Conservation (phyloP, 208 protist genomes). For the Novymonas esmeraldas region DNA sequence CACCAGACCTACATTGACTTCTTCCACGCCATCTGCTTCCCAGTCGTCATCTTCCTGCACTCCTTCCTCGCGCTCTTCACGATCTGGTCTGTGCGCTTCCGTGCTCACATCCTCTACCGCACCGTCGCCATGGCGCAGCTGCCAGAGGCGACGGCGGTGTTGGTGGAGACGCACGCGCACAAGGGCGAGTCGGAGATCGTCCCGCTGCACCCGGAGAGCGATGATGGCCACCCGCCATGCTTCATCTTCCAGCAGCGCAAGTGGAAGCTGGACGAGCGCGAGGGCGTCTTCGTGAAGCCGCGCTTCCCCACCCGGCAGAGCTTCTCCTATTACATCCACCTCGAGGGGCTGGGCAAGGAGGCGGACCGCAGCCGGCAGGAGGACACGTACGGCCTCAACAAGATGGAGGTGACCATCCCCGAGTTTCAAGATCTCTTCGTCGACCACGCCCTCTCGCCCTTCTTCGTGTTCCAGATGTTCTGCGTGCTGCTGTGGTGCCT, state of each 20-base stretch:
- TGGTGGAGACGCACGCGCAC: conserved; percentile 77
- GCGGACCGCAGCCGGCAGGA: conserved; percentile 50
- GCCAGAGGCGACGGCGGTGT: conserved; percentile 62
- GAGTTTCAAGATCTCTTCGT: conserved; percentile 95
- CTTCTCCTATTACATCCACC: conserved; percentile 79
- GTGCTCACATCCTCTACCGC: conserved; percentile 64
- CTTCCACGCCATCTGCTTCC: conserved; percentile 85
- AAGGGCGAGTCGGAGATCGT: conserved; percentile 90
- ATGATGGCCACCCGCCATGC: conserved; percentile 59
- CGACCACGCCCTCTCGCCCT: conserved; percentile 97
- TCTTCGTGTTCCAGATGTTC: conserved; percentile 99
- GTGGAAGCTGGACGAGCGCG: conserved; percentile 81
- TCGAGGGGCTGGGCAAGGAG: conserved; percentile 65
- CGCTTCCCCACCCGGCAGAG: conserved; percentile 78
- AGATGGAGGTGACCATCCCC: conserved; percentile 95
- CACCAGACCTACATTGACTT: conserved; percentile 92
- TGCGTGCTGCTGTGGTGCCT: conserved; percentile 96
- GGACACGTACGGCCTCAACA: conserved; percentile 84
- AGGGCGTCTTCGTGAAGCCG: conserved; percentile 81
- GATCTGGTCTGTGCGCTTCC: conserved; percentile 89
- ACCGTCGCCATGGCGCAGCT: conserved; percentile 48
- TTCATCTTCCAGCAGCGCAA: conserved; percentile 93
- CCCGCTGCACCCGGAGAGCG: conserved; percentile 59
- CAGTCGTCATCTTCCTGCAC: conserved; percentile 83
- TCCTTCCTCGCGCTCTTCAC: conserved; percentile 89